Percentiles rank a stretch among this genome's conserved stretches.
These are phyloP conservation scores for Opeltia flavorubescens DNA, from an alignment of 495 filamentous ascomycete genomes.

Conservation along the genomic window DNA sequence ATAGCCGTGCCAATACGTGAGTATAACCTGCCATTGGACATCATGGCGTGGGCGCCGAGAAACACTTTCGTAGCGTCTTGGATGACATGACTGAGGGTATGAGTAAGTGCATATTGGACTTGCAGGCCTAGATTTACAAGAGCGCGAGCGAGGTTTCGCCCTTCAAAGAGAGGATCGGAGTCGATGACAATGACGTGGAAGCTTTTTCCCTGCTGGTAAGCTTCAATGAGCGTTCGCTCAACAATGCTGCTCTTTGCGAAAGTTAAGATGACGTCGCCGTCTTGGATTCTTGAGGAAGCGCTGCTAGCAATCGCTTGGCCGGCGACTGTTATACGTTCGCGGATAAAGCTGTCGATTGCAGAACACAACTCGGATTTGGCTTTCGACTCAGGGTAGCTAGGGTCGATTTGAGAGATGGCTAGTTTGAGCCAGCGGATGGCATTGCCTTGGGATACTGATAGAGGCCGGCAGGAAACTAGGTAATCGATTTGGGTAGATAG, in stretches of 20 bases:
- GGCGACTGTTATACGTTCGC: constrained; percentile 74
- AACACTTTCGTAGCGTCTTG: constrained; percentile 66
- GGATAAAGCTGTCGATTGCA: constrained; percentile 80
- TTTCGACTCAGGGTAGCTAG: constrained; percentile 57
- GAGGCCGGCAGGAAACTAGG: constrained; percentile 77
- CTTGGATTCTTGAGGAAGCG: constrained; percentile 56
- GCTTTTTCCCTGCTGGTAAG: constrained; percentile 48
- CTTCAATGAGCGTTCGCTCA: constrained; percentile 60
- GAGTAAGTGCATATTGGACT: constrained; percentile 67
- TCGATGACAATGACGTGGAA: constrained; percentile 84
- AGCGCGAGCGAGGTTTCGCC: constrained; percentile 55
- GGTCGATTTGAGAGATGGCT: constrained; percentile 72
- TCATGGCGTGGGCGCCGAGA: constrained; percentile 79
- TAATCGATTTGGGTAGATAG: constrained; percentile 92
- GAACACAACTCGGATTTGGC: constrained; percentile 65
- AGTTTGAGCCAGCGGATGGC: constrained; percentile 89
- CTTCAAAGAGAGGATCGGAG: constrained; percentile 65
- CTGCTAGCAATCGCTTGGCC: constrained; percentile 70
- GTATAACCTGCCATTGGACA: constrained; percentile 78
- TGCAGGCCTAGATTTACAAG: constrained; percentile 55
- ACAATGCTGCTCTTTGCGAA: constrained; percentile 83
- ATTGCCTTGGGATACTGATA: constrained; percentile 90
- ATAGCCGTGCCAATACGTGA: constrained; percentile 77
- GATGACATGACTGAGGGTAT: constrained; percentile 57
- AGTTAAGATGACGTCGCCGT: constrained; percentile 73